These are phyloP conservation scores for Albugo candida DNA, from an alignment of 352 stramenopile species.

Conservation along the genomic window DNA sequence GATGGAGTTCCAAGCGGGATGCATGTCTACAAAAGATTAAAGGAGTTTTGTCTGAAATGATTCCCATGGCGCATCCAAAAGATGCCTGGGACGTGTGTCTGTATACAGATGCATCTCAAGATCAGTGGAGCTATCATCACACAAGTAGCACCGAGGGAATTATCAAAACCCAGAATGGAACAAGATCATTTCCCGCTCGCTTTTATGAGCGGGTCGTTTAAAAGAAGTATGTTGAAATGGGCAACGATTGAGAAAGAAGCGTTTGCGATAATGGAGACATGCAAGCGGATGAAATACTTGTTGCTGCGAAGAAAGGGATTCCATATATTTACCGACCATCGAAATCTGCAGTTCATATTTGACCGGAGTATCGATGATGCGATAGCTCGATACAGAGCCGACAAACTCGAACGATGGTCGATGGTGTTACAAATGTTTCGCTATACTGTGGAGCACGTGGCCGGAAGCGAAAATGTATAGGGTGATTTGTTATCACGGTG, in stretches of 20 bases:
- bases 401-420: slow-evolving; percentile 14
- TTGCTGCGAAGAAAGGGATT: slow-evolving; percentile 5
- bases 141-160: not conserved
- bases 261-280: slow-evolving; percentile 10
- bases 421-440: slow-evolving; percentile 7
- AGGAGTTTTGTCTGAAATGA: not conserved
- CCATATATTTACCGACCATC: slow-evolving; percentile 10
- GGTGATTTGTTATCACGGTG: slow-evolving; percentile 13
- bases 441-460: slow-evolving; percentile 11
- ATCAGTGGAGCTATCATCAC: slow-evolving; percentile 1
- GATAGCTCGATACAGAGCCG: slow-evolving; percentile 9
- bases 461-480: slow-evolving; percentile 13
- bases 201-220: slow-evolving; percentile 11
- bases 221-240: slow-evolving; percentile 1
- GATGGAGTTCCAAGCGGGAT: not conserved
- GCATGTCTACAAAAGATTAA: not conserved
- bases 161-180: no score
- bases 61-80: slow-evolving; percentile 3
- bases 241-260: slow-evolving; percentile 11
- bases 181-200: slow-evolving; percentile 2
- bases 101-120: slow-evolving; percentile 1
- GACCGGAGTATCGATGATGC: slow-evolving; percentile 1
- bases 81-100: not conserved
- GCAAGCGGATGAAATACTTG: slow-evolving; percentile 9
- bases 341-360: slow-evolving; percentile 12